A percentile compares a stretch with the other conserved stretches of the same genome.
These are phyloP conservation scores for Fusarium sterilihyphosum DNA, from an alignment of 2,329 filamentous ascomycete genomes.

Conservation along the genomic window DNA sequence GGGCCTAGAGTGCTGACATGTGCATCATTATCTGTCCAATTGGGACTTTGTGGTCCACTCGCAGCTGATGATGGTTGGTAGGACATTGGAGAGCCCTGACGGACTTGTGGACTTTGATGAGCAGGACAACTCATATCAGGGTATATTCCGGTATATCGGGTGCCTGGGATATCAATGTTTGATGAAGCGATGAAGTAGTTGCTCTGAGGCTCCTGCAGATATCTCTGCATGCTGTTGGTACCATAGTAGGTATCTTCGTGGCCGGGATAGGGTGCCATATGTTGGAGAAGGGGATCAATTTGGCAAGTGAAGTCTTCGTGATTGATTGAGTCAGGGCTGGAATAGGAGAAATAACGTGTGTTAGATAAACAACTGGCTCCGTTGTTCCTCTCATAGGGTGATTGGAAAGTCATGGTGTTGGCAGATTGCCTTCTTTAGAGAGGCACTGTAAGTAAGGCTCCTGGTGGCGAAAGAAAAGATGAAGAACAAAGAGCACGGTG, in stretches of 20 bases:
- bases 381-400: not conserved
- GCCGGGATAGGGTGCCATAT: not conserved
- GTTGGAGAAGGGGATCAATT: conserved; percentile 28
- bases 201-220: conserved; percentile 18
- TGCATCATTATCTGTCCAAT: conserved; percentile 26
- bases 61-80: conserved; percentile 27
- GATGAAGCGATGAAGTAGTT: conserved; percentile 1
- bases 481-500: not conserved
- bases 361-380: not conserved
- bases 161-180: not conserved
- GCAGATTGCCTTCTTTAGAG: not conserved
- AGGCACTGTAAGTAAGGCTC: not conserved
- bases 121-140: conserved; percentile 1
- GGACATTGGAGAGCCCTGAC: conserved; percentile 30
- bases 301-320: conserved; percentile 4
- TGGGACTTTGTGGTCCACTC: conserved; percentile 34
- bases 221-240: conserved; percentile 27
- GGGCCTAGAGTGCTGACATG: conserved; percentile 22
- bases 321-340: not conserved
- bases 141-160: not conserved
- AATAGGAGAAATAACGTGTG: not conserved
- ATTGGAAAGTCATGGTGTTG: conserved; percentile 6
- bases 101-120: conserved; percentile 1
- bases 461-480: not conserved
- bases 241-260: not conserved